Base-by-base conservation (phyloP, 495 filamentous ascomycete species). In the Penicillium taxi region DNA sequence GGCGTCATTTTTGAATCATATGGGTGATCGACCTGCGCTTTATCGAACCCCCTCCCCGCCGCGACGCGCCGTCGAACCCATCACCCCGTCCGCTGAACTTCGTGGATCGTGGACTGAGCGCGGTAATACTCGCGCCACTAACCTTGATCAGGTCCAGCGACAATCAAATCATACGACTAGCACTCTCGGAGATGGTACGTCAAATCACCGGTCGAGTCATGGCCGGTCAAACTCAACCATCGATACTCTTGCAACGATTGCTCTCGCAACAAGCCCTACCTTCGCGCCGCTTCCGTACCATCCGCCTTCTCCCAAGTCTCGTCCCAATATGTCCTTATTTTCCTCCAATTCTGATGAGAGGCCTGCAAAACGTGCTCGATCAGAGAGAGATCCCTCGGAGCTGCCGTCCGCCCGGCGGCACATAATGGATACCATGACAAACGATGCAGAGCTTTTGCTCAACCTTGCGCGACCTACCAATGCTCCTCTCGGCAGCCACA, bases 321-420 rank as follows among this genome's bases (percentile, higher is more conserved):
- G 41, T n/a, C 44, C 55, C 6, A 26, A 45, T 18, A 44, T 57
- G 29, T 50, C 64, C 9, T 39, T 67, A 17, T 65, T 67, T 9
- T 52, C 60, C 11, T 15, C 47, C 39, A 39, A 39, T 17, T 47
- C 58, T 22, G 37, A 48, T 31, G 74, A 76, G 45, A 66, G 72
- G 16, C 75, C 76, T 5, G 53, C 71, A n/a, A 82, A 82, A 47
- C 70, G 78, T 19, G 63, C 73, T 16, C 68, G 74, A 33, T 80
- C 78, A 18, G 77, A 78, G 42, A 64, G 70, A 43, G 51, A 73
- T 35, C 50, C 61, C 14, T 77, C 75, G 29, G 66, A 69, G 17
- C 69, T 69, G 45, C 63, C 70, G 42, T 26, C 55, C 19, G 38
- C 58, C 26, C 38, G 52, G 13, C n/a, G n/a, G n/a, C n/a, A n/a